phyloP scores from a whole-genome alignment of 1,139 yeast species.

The Candida anutae region DNA sequence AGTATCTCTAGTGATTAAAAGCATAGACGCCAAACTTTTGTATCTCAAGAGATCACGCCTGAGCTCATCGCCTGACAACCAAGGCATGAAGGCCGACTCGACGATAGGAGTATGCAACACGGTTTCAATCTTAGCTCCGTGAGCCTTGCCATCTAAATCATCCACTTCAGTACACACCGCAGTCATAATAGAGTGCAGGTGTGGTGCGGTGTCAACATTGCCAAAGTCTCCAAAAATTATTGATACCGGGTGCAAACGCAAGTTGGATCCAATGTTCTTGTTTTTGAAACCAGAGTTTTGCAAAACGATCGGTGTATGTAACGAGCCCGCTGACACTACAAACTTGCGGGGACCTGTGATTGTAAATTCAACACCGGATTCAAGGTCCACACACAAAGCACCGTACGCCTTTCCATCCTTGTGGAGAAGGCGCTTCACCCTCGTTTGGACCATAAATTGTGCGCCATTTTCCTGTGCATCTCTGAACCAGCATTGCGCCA shows the following conservation, averaged over 20 bases:
- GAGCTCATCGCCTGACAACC: slow-evolving; percentile 29
- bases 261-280: slow-evolving; percentile 45
- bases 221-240: slow-evolving; percentile 38
- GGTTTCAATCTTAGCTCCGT: slow-evolving; percentile 52
- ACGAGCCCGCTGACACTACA: slow-evolving; percentile 43
- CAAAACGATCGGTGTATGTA: slow-evolving; percentile 45
- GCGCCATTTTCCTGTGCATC: slow-evolving; percentile 45
- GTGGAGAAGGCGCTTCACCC: slow-evolving; percentile 34
- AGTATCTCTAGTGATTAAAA: slow-evolving; percentile 44
- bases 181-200: slow-evolving; percentile 42
- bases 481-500: slow-evolving; percentile 44
- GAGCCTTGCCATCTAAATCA: slow-evolving; percentile 48
- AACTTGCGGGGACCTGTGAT: slow-evolving; percentile 42
- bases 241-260: slow-evolving; percentile 48
- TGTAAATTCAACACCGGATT: slow-evolving; percentile 21
- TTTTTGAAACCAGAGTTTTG: slow-evolving; percentile 47
- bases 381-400: slow-evolving; percentile 25
- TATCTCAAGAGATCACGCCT: slow-evolving; percentile 32
- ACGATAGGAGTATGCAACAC: slow-evolving; percentile 40
- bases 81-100: slow-evolving; percentile 35
- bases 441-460: slow-evolving; percentile 41
- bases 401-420: slow-evolving; percentile 39
- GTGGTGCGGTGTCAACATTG: slow-evolving; percentile 27
- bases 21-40: slow-evolving; percentile 32
- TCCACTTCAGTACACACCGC: slow-evolving; percentile 42